A percentile compares a stretch with the other conserved stretches of the same genome.
These are phyloP conservation scores for Globisporangium barbulae DNA, from an alignment of 352 stramenopile species.

Conservation along the genomic window DNA sequence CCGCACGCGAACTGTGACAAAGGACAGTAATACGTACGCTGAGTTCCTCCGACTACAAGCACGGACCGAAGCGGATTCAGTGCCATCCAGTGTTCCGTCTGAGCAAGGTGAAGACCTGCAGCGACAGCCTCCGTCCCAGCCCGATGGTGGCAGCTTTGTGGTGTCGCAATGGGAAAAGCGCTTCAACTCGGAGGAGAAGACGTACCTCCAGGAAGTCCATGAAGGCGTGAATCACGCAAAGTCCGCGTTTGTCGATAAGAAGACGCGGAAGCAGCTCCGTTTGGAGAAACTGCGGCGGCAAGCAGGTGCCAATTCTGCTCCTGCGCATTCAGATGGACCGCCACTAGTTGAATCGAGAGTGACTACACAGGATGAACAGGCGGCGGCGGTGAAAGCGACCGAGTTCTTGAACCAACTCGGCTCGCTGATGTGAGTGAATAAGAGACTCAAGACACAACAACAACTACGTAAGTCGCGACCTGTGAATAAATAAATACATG, in stretches of 20 bases:
- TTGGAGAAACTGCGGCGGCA: constrained; percentile 48
- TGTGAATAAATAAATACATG: constrained; percentile 14
- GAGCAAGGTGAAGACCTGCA: background rate
- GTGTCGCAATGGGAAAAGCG: constrained; percentile 80
- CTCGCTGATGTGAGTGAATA: constrained; percentile 31
- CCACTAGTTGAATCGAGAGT: constrained; percentile 1
- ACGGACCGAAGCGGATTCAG: background rate
- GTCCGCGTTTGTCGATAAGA: constrained; percentile 30
- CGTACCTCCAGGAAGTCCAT: constrained; percentile 65
- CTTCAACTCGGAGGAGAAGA: constrained; percentile 59
- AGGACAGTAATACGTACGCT: constrained; percentile 33
- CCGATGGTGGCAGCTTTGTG: constrained; percentile 52
- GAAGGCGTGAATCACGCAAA: constrained; percentile 45
- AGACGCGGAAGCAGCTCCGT: constrained; percentile 59
- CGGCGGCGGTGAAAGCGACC: constrained; percentile 44
- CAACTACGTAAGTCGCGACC: background rate
- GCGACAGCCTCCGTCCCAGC: background rate
- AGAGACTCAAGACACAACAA: background rate
- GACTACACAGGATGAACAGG: constrained; percentile 17
- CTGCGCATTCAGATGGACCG: constrained; percentile 2
- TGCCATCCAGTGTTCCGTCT: background rate
- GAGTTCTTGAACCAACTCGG: constrained; percentile 60
- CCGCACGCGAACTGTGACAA: constrained; percentile 36
- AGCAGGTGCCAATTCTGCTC: constrained; percentile 23
- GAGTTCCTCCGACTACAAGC: constrained; percentile 23